phyloP scores from a whole-genome alignment of 2,329 filamentous ascomycete genomes.

The Venturia aucupariae region DNA sequence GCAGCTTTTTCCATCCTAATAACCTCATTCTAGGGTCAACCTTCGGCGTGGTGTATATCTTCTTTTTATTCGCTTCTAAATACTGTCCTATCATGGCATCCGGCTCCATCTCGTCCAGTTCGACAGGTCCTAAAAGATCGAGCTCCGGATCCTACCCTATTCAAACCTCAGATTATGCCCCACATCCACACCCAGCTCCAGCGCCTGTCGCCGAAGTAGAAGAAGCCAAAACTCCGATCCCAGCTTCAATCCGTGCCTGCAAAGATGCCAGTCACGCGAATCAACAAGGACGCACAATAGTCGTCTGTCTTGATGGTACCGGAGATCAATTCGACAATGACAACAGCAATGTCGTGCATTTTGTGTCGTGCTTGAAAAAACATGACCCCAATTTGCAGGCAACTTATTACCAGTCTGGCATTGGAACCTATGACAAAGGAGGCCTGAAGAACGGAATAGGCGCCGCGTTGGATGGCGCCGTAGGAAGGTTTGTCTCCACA shows the following conservation, averaged over 20 bases:
- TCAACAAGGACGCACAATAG: conserved; percentile 24
- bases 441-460: conserved; percentile 31
- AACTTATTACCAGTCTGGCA: conserved; percentile 37
- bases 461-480: conserved; percentile 35
- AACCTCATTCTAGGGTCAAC: neutral
- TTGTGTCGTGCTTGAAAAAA: conserved; percentile 37
- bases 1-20: neutral
- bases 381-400: conserved; percentile 28
- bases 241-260: conserved; percentile 24
- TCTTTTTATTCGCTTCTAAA: neutral
- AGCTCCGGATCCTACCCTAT: conserved; percentile 16
- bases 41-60: neutral
- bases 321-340: conserved; percentile 36
- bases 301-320: conserved; percentile 37
- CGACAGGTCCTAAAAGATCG: neutral
- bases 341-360: conserved; percentile 26
- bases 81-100: neutral
- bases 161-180: conserved; percentile 14
- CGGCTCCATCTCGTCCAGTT: neutral
- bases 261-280: conserved; percentile 19
- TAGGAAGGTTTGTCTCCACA: conserved; percentile 21
- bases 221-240: conserved; percentile 16
- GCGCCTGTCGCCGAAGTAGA: neutral
- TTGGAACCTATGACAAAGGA: conserved; percentile 35
- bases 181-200: conserved; percentile 2